Conservation (phyloP, 441 rosid species). For the Kokia cookei region DNA sequence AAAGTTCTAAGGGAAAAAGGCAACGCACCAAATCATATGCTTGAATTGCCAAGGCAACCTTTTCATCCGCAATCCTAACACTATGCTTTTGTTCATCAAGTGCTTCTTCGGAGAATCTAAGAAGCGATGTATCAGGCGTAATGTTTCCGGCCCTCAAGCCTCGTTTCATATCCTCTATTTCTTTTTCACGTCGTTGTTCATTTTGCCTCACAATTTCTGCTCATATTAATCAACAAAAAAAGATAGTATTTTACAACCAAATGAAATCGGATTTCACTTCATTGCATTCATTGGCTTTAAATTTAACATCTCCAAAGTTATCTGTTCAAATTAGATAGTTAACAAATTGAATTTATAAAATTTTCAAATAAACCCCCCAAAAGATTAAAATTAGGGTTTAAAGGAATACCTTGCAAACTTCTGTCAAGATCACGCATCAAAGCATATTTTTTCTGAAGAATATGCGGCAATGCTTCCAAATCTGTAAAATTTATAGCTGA, state of each 20-base stretch:
- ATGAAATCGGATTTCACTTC: background rate
- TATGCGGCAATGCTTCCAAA: constrained; percentile 72
- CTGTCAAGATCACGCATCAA: constrained; percentile 82
- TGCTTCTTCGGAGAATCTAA: constrained; percentile 83
- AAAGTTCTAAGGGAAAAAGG: background rate
- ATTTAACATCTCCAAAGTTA: background rate
- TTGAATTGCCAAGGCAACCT: constrained; percentile 84
- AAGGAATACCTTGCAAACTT: constrained; percentile 73
- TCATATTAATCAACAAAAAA: constrained; percentile 4
- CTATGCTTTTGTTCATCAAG: constrained; percentile 95
- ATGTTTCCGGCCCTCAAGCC: constrained; percentile 57
- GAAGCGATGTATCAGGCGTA: constrained; percentile 42
- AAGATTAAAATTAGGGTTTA: background rate
- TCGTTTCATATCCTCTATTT: constrained; percentile 73
- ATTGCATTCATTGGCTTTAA: background rate
- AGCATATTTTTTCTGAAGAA: constrained; percentile 83
- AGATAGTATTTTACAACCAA: background rate
- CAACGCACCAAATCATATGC: constrained; percentile 85
- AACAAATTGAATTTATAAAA: background rate
- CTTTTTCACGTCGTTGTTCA: constrained; percentile 81
- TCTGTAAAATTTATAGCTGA: constrained; percentile 29
- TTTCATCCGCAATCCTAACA: constrained; percentile 93
- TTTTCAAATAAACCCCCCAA: background rate
- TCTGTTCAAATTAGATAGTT: background rate
- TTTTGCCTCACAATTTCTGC: constrained; percentile 78